Evolutionary conservation across 2,329 filamentous ascomycete genomes (phyloP), one percentile per base, ranked within the genome.

Genomic region (Phoma sp.): DNA sequence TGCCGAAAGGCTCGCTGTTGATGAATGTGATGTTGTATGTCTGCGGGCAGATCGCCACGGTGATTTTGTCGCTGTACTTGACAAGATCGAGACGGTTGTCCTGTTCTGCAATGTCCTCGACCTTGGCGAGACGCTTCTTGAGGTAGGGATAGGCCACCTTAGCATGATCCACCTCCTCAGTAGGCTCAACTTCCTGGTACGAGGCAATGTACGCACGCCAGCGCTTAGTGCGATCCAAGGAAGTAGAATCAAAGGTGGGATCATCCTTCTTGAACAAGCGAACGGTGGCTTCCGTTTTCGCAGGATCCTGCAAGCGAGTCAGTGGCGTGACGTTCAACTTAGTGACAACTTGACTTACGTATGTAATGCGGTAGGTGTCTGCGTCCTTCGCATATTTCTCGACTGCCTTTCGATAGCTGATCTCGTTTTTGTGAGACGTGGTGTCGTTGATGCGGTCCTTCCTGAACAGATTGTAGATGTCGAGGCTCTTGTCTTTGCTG

Each of bases 121-220:
- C 58, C 50, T 75, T 75, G 3, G 71, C 63, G 22, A 74, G 62
- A 41, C 73, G 74, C 45, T 78, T 72, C 61, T 76, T 79, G 40
- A 80, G 70, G 55, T 78, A 76, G 0, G 79, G 78, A 9, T 73
- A 67, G 25, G 66, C 61, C n/a, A 80, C 68, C 13, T 64, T 63
- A 27, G 56, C 60, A 43, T 57, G 52, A 43, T 71, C 66, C 9
- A 81, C 70, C 38, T 76, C 75, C 48, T 79, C 82, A 0, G 95
- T 99, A 2, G 91, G 90, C 69, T 96, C 92, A 22, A 93, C 85
- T 60, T 92, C 91, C 63, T 92, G 90, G 75, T 90, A 98, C 0
- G 93, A 92, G 17, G 94, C 93, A 53, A 96, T 91, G 73, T 99
- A 99, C 78, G 96, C 96, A 67, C 94, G 91, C 95, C 95, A 99